These are phyloP conservation scores for Raffaelea arxii DNA, from an alignment of 2,329 filamentous ascomycete species.

Conservation along the genomic window DNA sequence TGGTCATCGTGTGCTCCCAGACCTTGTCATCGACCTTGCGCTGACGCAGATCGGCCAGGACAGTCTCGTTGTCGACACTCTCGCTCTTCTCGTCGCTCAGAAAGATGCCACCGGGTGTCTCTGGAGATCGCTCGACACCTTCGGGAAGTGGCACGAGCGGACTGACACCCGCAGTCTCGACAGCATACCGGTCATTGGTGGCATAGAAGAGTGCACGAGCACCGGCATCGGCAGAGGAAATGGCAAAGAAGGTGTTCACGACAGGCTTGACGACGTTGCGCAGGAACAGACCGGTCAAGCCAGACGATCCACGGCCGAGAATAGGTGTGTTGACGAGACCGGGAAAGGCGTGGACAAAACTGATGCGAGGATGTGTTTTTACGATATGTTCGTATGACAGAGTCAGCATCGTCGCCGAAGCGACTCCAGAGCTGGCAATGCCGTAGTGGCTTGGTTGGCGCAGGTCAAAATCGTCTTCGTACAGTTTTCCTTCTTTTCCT, in stretches of 20 bases:
- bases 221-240: constrained; percentile 22
- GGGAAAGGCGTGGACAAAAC: constrained; percentile 30
- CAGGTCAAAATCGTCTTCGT: constrained; percentile 23
- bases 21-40: constrained; percentile 21
- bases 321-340: constrained; percentile 23
- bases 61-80: constrained; percentile 15
- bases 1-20: constrained; percentile 25
- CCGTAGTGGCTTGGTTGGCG: constrained; percentile 15
- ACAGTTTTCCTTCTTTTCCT: constrained; percentile 33
- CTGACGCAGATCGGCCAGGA: constrained; percentile 17
- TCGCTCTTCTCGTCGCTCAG: constrained; percentile 24
- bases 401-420: constrained; percentile 36
- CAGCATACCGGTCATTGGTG: constrained; percentile 16
- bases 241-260: constrained; percentile 14
- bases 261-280: constrained; percentile 1
- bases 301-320: constrained; percentile 14
- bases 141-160: constrained; percentile 8
- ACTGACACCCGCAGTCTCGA: constrained; percentile 10
- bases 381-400: constrained; percentile 39
- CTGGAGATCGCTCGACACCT: neutral
- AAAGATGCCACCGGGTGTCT: constrained; percentile 26
- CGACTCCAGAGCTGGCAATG: constrained; percentile 14
- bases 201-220: constrained; percentile 26
- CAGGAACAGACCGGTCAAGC: neutral
- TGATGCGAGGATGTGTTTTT: constrained; percentile 29